Base-by-base conservation (phyloP, 2,329 filamentous ascomycete species). In the Trichoderma cornu-damae region DNA sequence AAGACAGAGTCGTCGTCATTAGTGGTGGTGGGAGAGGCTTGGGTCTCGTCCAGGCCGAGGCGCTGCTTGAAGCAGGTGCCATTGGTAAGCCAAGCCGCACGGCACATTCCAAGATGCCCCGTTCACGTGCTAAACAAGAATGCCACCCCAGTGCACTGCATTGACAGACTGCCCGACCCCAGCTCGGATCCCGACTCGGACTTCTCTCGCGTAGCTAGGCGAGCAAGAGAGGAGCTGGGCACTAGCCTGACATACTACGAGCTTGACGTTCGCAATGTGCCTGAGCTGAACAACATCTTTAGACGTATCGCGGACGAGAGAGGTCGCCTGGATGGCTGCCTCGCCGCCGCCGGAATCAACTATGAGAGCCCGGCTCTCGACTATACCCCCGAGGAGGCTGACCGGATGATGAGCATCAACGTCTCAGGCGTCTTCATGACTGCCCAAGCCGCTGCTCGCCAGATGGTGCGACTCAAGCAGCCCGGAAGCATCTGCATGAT, bases 361-460 rank as follows among this genome's bases (percentile, higher is more conserved):
- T 88, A 95, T 72, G 90, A 95, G 73, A 90, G 85, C 0, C 74
- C 89, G 0, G 90, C 92, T 1, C 77, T 96, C 55, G 90, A 96
- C 48, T 95, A 96, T 68, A 81, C 83, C 22, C 83, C 88, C 20
- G 79, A 86, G 67, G 88, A 90, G 68, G 84, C 84, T 69, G 84
- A 91, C 69, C 82, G 85, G 71, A 89, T 96, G 77, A 80, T 96
- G 72, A 82, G 88, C 66, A 86, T 93, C 67, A 95, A 96, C 73
- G 79, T 96, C 64, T 94, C 85, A n/a, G 92, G 91, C 11, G 85
- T 81, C 26, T 89, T 90, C 74, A 84, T 92, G 81, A 95, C 90
- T 61, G 90, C 90, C 24, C 89, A 93, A 76, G 90, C 90, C 18
- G 89, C 90, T n/a, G 92, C 91, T 32, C 81, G 86, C 56, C 87